Base-by-base conservation (phyloP, 306 rosid genomes). In the Vigna radiata region DNA sequence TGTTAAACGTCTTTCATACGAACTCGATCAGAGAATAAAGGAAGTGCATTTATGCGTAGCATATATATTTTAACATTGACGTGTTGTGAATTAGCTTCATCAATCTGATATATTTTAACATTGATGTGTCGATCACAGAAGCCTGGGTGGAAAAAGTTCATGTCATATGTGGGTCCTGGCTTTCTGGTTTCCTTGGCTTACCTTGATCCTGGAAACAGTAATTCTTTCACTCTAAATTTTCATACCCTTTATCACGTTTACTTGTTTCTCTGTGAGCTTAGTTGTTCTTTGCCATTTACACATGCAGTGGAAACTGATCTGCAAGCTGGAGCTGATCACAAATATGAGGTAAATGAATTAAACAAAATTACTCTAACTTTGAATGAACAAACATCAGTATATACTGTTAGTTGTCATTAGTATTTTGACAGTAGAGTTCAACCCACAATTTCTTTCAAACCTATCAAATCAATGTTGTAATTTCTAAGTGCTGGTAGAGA, bases 161-260 rank as follows among this genome's bases (percentile, higher is more conserved):
- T 91, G 41, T 27, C 87, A 10, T 53, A 79, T 70, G 89, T 91
- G 0, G 98, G 98, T 36, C 98, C 96, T 49, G 94, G 98, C 15
- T 94, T 91, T 71, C 91, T 94, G 2, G 96, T 94, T 77, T 91
- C 97, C 39, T 59, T 94, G 84, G 98, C 98, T 70, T 94, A 94
- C 81, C 90, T 94, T 78, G 98, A 94, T 72, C 98, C 97, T 9
- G 97, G 97, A 66, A 94, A 91, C 68, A 76, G 98, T 90, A 73
- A 7, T n/a, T 19, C 67, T 10, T 33, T 65, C 71, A 19, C 55
- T 33, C 65, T 61, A 10, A 36, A 5, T 16, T 1, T 31, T 1
- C 1, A 23, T 18, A 23, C 11, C 62, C 47, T 60, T 4, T 48
- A 0, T 37, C 10, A 17, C 53, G 4, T 36, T 7, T 12, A 0